A percentile compares a stretch with the other conserved stretches of the same genome.
Conservation (phyloP, 23 red algal genomes). For the Cyanidiococcus yangmingshanensis region DNA sequence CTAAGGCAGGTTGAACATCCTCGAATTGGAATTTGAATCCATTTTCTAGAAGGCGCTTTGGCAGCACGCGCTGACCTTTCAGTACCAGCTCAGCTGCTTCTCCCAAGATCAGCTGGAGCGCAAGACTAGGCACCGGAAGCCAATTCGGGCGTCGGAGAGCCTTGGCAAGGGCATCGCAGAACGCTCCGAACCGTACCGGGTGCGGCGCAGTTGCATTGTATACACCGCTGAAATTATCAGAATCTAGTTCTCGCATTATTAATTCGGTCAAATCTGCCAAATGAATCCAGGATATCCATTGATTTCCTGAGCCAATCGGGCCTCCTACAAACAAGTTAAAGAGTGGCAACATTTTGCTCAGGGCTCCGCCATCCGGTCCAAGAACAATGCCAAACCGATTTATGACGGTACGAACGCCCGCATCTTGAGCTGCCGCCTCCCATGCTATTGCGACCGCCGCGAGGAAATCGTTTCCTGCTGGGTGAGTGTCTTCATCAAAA, state of each 20-base stretch:
- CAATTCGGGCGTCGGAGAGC: slow-evolving; percentile 53
- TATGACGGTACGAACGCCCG: slow-evolving; percentile 39
- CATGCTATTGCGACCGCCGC: slow-evolving; percentile 45
- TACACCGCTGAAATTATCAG: slow-evolving; percentile 41
- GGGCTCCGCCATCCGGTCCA: slow-evolving; percentile 54
- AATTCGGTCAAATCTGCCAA: slow-evolving; percentile 51
- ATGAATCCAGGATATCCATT: slow-evolving; percentile 91
- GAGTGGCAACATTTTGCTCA: slow-evolving; percentile 54
- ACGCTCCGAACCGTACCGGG: slow-evolving; percentile 46
- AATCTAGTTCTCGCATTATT: slow-evolving; percentile 21
- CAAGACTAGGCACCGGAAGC: slow-evolving; percentile 59
- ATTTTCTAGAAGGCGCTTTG: slow-evolving; percentile 29
- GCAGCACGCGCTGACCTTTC: slow-evolving; percentile 65
- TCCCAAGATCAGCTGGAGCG: slow-evolving; percentile 45
- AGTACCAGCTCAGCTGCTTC: slow-evolving; percentile 50
- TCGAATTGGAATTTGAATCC: slow-evolving; percentile 49
- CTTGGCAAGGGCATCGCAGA: slow-evolving; percentile 41
- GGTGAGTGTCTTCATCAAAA: slow-evolving; percentile 45
- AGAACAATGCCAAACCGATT: slow-evolving; percentile 74
- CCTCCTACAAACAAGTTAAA: slow-evolving; percentile 77
- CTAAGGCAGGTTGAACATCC: slow-evolving; percentile 36
- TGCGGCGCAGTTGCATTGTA: slow-evolving; percentile 70
- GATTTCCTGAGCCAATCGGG: slow-evolving; percentile 49
- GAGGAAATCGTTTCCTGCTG: slow-evolving; percentile 67
- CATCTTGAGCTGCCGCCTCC: slow-evolving; percentile 48